Conservation (phyloP, 768 basidiomycete species). For the Auricularia sp. region DNA sequence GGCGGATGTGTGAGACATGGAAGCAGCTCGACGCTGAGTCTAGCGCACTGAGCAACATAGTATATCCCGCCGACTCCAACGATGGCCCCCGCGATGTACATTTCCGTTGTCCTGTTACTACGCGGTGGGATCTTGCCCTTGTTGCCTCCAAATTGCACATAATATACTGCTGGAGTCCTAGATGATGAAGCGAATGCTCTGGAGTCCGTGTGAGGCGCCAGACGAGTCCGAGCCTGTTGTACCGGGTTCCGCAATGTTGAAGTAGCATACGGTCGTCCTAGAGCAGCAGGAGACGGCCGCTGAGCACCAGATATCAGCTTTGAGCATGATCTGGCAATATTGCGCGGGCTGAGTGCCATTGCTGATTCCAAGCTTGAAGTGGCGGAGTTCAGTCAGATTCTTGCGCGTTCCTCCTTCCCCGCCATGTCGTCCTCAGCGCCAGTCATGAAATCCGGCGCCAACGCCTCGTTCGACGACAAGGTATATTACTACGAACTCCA, state of each 20-base stretch:
- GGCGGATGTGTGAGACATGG: neutral
- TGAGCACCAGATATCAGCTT: too few species aligned
- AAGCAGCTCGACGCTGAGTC: neutral
- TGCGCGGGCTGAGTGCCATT: too few species aligned
- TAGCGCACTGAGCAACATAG: neutral
- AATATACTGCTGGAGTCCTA: neutral
- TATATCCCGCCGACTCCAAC: neutral
- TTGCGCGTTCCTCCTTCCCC: neutral
- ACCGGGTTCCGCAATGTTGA: too few species aligned
- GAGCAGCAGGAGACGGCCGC: too few species aligned
- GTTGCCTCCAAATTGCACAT: neutral
- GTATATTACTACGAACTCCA: constrained; percentile 22
- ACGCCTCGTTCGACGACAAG: constrained; percentile 83
- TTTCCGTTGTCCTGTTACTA: neutral
- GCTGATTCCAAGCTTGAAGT: too few species aligned
- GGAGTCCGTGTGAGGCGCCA: neutral
- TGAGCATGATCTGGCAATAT: too few species aligned
- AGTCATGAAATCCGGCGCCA: constrained; percentile 41
- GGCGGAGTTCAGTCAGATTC: too few species aligned
- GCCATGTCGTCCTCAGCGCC: constrained; percentile 14
- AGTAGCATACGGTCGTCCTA: too few species aligned
- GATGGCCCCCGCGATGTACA: neutral
- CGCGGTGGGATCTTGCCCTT: neutral
- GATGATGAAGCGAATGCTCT: neutral
- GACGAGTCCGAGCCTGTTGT: too few species aligned